A percentile compares a stretch with the other conserved stretches of the same genome.
phyloP scores from a whole-genome alignment of 805 yeast genomes.

The Pichia heedii region DNA sequence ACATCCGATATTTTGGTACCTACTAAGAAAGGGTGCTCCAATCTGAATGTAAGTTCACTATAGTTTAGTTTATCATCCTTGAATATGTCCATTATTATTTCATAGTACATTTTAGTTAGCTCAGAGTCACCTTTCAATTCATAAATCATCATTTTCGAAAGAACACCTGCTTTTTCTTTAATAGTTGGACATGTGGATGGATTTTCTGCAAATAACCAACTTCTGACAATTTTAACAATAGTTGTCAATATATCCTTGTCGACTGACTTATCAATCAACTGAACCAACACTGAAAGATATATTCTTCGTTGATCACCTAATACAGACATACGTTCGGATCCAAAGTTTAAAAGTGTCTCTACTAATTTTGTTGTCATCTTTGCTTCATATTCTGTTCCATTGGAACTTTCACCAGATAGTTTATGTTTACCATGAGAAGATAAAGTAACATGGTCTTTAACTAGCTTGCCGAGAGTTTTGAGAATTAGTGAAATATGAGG shows the following conservation, averaged over 20 bases:
- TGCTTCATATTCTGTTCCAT: constrained; percentile 55
- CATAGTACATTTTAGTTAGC: constrained; percentile 68
- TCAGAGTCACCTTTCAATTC: constrained; percentile 82
- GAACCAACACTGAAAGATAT: constrained; percentile 77
- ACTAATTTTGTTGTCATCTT: constrained; percentile 69
- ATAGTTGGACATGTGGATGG: constrained; percentile 69
- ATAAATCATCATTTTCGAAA: constrained; percentile 88
- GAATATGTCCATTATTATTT: constrained; percentile 79
- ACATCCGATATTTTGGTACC: constrained; percentile 84
- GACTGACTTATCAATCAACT: constrained; percentile 78
- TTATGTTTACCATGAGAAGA: constrained; percentile 38
- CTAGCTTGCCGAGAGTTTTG: constrained; percentile 81
- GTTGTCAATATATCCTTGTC: constrained; percentile 68
- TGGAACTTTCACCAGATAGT: constrained; percentile 13
- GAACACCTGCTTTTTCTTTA: constrained; percentile 91
- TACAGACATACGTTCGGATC: constrained; percentile 73
- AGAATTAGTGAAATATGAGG: constrained; percentile 66
- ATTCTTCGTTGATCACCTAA: constrained; percentile 91
- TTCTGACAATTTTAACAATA: constrained; percentile 68
- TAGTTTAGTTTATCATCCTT: constrained; percentile 68
- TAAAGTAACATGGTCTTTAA: constrained; percentile 74
- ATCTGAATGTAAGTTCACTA: constrained; percentile 83
- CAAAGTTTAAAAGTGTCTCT: constrained; percentile 66
- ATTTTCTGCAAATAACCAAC: constrained; percentile 85
- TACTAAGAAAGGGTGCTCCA: constrained; percentile 93